Base-by-base conservation (phyloP, 805 yeast species). In the Ogataea parapolymorpha region DNA sequence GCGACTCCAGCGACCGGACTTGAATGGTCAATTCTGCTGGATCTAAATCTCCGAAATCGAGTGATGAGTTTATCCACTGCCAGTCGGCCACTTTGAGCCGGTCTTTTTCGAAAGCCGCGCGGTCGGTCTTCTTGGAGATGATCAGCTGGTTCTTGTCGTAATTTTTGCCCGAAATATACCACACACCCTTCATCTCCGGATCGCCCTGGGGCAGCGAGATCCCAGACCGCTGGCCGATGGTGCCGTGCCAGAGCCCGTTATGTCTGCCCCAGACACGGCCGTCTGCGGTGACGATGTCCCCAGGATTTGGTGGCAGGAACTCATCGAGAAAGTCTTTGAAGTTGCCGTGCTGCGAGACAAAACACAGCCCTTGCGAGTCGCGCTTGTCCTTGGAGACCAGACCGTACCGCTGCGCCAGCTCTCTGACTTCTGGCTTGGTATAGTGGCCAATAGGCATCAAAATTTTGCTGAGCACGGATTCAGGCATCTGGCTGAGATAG, bases 361-460 rank as follows among this genome's bases (percentile, higher is more conserved):
- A 93, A 59, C 99, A 93, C 8, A 93, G 70, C 0, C 99, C 99
- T 58, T 86, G 95, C 1, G 97, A 89, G 58, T 93, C 99, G 0
- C 88, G 93, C 54, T 89, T 89, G n/a, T 66, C 57, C 1, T 90
- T 88, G 1, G 84, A 80, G 1, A 78, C 74, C 12, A 87, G 64
- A 1, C 68, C 59, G 26, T 69, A 58, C 2, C 68, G 51, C n/a
- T 59, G 47, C 0, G 98, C 98, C 32, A 85, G 53, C 17, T 70
- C 61, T 22, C 98, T 65, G 1, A 90, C 81, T 50, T 83, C 76
- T 1, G 89, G 85, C 61, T 93, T 93, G 5, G 76, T 66, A 40
- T 74, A 71, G 51, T 82, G 82, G 0, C 96, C 95, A 12, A 93
- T 72, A 0, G 99, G 99, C 63, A 91, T 74, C 22, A 89, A 58